Evolutionary conservation across 495 filamentous ascomycete genomes (phyloP), one percentile per base, ranked within the genome.

Genomic region (Penicillium antarcticum): DNA sequence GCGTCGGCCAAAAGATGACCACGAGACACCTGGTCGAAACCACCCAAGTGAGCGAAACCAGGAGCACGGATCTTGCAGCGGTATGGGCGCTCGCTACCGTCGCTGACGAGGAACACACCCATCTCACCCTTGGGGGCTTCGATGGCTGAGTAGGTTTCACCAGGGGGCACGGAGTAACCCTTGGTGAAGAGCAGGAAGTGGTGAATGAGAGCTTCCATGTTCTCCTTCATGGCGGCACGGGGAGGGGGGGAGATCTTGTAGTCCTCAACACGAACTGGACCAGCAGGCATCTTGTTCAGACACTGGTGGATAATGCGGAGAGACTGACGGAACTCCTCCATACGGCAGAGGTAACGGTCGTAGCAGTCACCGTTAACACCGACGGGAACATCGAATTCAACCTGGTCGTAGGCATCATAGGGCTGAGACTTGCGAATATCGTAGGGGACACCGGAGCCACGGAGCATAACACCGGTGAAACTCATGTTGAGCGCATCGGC

Each of bases 101-200:
- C 94, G 68, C 86, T 90, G 53, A 99, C 95, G n/a, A 99, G 73
- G 68, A 85, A 99, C 29, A 99, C 94, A 65, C 86, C 94, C 94
- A 99, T 99, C 77, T 99, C 94, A 63, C 94, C 94, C 84, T 99
- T 99, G 48, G 94, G 94, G 17, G 94, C 94, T 77, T 99, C 94
- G 58, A 99, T 99, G 26, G 88, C 92, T 8, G 84, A 88, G 76
- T 99, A 99, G 9, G 94, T 99, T 79, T 99, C 94, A 39, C 94
- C 94, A 2, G 94, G 94, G n/a, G 94, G 94, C 8, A 99, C 94
- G 35, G 88, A 81, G 70, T 97, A 99, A 48, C 94, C 94, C 79
- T 97, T 99, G 66, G 91, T 96, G 75, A 91, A 99, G 29, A 99
- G 83, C 42, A 99, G 75, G 80, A 99, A 99, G 79, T 99, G 94